Percentiles rank a stretch among this genome's conserved stretches.
These are phyloP conservation scores for Hansenula anomala DNA, from an alignment of 1,139 yeast genomes.

Conservation along the genomic window DNA sequence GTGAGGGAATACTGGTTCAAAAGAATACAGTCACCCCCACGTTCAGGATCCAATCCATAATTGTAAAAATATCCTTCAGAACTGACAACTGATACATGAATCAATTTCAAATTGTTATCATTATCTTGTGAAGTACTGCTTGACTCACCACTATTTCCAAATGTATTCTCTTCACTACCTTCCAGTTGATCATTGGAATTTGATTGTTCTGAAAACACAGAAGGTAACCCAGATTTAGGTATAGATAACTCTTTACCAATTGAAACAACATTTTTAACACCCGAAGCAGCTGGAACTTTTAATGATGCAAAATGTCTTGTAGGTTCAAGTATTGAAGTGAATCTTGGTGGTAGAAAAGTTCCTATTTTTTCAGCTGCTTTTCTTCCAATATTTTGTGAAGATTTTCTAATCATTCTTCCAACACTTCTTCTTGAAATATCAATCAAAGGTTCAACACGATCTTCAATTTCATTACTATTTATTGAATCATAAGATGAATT, in stretches of 20 bases:
- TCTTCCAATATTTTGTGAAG: constrained; percentile 49
- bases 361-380: constrained; percentile 90
- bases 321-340: constrained; percentile 85
- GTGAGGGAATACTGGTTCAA: constrained; percentile 58
- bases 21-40: constrained; percentile 91
- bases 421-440: constrained; percentile 68
- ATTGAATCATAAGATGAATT: constrained; percentile 28
- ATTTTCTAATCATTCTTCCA: constrained; percentile 59
- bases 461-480: constrained; percentile 33
- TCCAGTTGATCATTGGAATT: constrained; percentile 6
- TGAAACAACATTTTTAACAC: constrained; percentile 59
- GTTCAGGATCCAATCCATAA: constrained; percentile 79
- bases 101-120: constrained; percentile 38
- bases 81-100: constrained; percentile 76
- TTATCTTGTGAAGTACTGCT: too few species aligned
- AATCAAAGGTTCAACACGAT: constrained; percentile 51
- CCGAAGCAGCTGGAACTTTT: constrained; percentile 67
- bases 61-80: constrained; percentile 85
- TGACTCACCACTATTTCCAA: too few species aligned
- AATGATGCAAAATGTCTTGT: constrained; percentile 91
- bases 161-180: too few species aligned
- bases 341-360: constrained; percentile 76
- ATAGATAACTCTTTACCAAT: constrained; percentile 39
- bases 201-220: constrained; percentile 9
- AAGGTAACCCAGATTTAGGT: constrained; percentile 21